Base-by-base conservation (phyloP, 176 grass and related monocot species). In the Phragmites australis region DNA sequence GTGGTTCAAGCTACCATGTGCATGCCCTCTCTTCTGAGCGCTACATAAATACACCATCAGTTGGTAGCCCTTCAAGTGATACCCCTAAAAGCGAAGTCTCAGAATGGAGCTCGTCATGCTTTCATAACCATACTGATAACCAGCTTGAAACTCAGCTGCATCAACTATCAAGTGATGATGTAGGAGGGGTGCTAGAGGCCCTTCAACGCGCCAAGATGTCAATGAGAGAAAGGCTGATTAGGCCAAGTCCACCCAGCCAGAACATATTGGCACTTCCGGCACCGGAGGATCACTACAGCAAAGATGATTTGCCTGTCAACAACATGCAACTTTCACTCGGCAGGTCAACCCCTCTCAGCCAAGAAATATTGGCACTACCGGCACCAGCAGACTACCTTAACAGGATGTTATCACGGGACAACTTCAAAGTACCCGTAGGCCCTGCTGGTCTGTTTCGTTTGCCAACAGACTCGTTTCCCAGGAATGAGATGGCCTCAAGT, bases 401-500 rank as follows among this genome's bases (percentile, higher is more conserved):
- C 23, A 67, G 80, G 45, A 74, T 81, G 30, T 21, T 53, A 44
- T 57, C 72, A 25, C 30, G 10, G 41, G 72, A 82, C 57, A 32
- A 80, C 64, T 39, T 77, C 30, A 99, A 88, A 62, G 49, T 89
- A 84, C 93, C 90, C 29, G 56, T 79, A 51, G 80, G 82, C 54
- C 72, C 84, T 88, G 68, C 93, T 77, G 80, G 88, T 74, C 63
- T 99, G 83, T 99, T 99, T 68, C 93, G 96, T 63, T 86, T 99
- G 89, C 90, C 96, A 44, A 93, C 68, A 57, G 90, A 95, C 72
- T 65, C 79, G 5, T 86, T 88, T 88, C 70, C 81, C 8, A 71
- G 54, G 21, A 44, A 72, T 52, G 70, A 68, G 29, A 70, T 44
- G 10, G 78, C 26, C 23, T 65, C 66, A 6, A 34, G 49, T 58